These are phyloP conservation scores for Leccinum arenicola DNA, from an alignment of 768 basidiomycete species.

Conservation along the genomic window DNA sequence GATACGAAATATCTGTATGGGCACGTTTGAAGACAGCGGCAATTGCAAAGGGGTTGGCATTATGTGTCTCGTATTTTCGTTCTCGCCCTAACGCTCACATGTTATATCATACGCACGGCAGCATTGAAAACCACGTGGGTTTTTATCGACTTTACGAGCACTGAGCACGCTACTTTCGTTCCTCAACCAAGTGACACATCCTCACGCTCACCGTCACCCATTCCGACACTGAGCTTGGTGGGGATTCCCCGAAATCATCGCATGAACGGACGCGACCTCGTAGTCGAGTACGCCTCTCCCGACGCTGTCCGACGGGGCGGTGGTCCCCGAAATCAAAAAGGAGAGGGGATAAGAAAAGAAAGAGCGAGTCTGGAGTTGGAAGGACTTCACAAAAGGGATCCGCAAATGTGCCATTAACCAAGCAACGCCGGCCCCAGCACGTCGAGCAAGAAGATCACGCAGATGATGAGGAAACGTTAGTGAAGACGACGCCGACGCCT, in stretches of 20 bases:
- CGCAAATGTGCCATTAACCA: neutral
- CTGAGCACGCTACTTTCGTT: constrained; percentile 67
- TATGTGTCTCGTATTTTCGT: constrained; percentile 17
- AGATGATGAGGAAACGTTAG: neutral
- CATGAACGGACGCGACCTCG: constrained; percentile 79
- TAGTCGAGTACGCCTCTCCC: constrained; percentile 85
- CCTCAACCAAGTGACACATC: no score
- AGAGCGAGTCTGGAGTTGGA: constrained; percentile 6
- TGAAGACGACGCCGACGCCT: neutral
- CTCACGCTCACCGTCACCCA: no score
- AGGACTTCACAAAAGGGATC: constrained; percentile 5
- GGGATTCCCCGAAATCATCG: constrained; percentile 60
- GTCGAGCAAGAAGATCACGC: constrained; percentile 5
- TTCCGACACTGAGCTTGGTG: no score
- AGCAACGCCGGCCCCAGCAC: constrained; percentile 4
- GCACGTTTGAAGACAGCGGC: constrained; percentile 95
- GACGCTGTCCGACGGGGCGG: constrained; percentile 88
- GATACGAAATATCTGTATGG: constrained; percentile 86
- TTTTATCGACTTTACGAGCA: constrained; percentile 85
- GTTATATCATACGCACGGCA: neutral
- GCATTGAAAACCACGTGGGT: constrained; percentile 61
- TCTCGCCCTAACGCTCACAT: neutral
- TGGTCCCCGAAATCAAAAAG: constrained; percentile 19
- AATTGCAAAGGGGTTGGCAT: constrained; percentile 85
- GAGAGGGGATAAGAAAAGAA: constrained; percentile 22